These are phyloP conservation scores for Trichoderma oligosporum DNA, from an alignment of 2,329 filamentous ascomycete species.

Conservation along the genomic window DNA sequence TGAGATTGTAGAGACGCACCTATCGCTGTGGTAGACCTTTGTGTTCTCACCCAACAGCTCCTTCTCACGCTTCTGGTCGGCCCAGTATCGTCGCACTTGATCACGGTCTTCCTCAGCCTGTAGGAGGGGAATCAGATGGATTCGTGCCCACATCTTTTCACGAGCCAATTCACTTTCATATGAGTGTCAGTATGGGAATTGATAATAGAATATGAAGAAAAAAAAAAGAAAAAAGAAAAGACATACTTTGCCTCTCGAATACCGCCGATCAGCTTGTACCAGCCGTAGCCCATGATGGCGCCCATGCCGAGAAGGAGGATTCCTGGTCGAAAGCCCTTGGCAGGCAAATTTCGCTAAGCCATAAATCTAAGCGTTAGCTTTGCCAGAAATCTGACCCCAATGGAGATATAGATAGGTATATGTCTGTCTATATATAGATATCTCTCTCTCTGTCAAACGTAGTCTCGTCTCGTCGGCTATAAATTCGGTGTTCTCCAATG, in stretches of 20 bases:
- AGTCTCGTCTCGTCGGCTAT: too few relatives aligned
- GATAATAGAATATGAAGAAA: background rate
- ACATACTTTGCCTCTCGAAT: constrained; percentile 88
- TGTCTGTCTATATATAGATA: too few relatives aligned
- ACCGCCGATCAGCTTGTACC: constrained; percentile 79
- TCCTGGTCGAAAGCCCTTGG: constrained; percentile 81
- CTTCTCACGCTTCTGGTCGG: constrained; percentile 86
- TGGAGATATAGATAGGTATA: too few relatives aligned
- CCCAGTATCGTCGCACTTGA: constrained; percentile 79
- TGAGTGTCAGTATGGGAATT: background rate
- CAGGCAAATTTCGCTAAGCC: constrained; percentile 79
- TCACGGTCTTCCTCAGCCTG: constrained; percentile 97
- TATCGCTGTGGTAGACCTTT: constrained; percentile 82
- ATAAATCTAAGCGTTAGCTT: constrained; percentile 34
- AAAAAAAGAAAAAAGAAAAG: background rate
- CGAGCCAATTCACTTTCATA: constrained; percentile 89
- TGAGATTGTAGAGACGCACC: constrained; percentile 52
- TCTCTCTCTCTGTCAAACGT: too few relatives aligned
- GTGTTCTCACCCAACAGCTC: constrained; percentile 79
- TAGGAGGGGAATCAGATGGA: constrained; percentile 87
- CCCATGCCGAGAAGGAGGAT: constrained; percentile 74
- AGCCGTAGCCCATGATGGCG: constrained; percentile 80
- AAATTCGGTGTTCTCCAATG: too few relatives aligned
- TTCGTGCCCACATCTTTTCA: constrained; percentile 97
- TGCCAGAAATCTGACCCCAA: too few relatives aligned